These are phyloP conservation scores for Ochetophila trinervis DNA, from an alignment of 306 rosid genomes.

Conservation along the genomic window DNA sequence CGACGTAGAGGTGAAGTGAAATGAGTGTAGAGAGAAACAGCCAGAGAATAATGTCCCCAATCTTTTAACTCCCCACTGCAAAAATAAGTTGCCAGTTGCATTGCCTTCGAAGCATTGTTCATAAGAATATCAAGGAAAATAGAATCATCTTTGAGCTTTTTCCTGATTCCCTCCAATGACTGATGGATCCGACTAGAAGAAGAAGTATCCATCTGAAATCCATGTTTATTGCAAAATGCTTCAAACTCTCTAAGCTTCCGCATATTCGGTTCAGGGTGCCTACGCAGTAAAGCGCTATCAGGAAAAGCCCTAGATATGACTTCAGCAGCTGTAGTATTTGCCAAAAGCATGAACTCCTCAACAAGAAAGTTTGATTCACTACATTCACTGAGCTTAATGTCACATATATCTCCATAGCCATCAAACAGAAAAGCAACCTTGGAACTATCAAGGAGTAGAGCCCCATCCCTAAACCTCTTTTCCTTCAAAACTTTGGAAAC, in stretches of 20 bases:
- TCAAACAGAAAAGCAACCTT: slow-evolving; percentile 55
- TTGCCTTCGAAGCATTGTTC: slow-evolving; percentile 67
- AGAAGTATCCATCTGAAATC: slow-evolving; percentile 62
- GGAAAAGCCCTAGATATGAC: slow-evolving; percentile 80
- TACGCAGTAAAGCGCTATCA: slow-evolving; percentile 67
- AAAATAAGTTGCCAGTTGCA: slow-evolving; percentile 81
- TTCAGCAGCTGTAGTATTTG: slow-evolving; percentile 79
- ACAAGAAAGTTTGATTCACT: slow-evolving; percentile 70
- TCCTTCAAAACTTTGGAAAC: slow-evolving; percentile 52
- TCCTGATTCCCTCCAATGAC: slow-evolving; percentile 58
- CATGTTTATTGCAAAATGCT: slow-evolving; percentile 77
- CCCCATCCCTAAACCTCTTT: slow-evolving; percentile 73
- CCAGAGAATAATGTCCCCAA: slow-evolving; percentile 79
- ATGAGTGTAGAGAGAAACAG: slow-evolving; percentile 81
- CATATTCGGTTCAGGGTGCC: slow-evolving; percentile 81
- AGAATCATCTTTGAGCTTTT: slow-evolving; percentile 72
- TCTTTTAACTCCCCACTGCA: slow-evolving; percentile 63
- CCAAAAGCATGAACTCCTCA: slow-evolving; percentile 92
- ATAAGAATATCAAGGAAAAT: slow-evolving; percentile 54
- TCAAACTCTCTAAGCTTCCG: slow-evolving; percentile 74
- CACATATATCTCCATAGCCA: slow-evolving; percentile 64
- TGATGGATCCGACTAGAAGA: slow-evolving; percentile 64
- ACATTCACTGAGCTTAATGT: slow-evolving; percentile 42
- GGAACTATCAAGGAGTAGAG: slow-evolving; percentile 64
- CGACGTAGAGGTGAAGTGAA: slow-evolving; percentile 87